Evolutionary conservation across 2,329 filamentous ascomycete genomes (phyloP), one percentile per base, ranked within the genome.

Genomic region (Aspergillus pseudonomiae): DNA sequence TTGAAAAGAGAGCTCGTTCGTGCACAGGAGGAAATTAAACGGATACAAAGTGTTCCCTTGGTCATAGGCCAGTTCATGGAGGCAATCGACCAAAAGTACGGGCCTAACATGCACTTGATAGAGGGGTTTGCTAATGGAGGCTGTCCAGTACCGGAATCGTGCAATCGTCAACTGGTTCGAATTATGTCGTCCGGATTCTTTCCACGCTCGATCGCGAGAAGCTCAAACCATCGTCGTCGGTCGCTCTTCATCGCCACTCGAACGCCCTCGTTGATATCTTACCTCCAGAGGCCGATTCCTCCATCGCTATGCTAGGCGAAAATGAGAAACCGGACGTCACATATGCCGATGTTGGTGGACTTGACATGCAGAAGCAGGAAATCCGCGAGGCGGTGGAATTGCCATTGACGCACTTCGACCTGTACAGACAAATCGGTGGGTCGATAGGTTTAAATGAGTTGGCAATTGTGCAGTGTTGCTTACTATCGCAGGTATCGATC

Each of bases 11-110:
- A 99, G 84, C 87, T 99, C 58, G 94, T 99, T 61, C 89, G 95
- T 72, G 95, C 95, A 71, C 95, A 99, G 79, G 95, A 99, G 80
- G 95, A 99, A 84, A 99, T 99, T 84, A 99, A 99, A 85, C 90
- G 95, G 70, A 99, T 99, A 79, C 95, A 99, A 83, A 97, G 93
- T 79, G 95, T 99, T 60, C 95, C 95, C 32, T 83, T 99, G 66
- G 95, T 99, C 67, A 99, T 99, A 78, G 95, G 95, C 65, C 95
- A 99, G 81, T 99, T 99, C 78, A 99, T 99, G 95, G 95, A 99
- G 82, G 95, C 95, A 61, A 99, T 99, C 77, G 95, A 99, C 79
- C 95, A 99, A 82, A 99, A 97, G 93, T 96, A 86, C 79, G 87
- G 64, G 57, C 28, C 36, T 16, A 54, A 43, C 30, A 56, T 54